Percentiles rank a stretch among this genome's conserved stretches.
These are phyloP conservation scores for Verticillium albo-atrum DNA, from an alignment of 2,329 filamentous ascomycete genomes.

Conservation along the genomic window DNA sequence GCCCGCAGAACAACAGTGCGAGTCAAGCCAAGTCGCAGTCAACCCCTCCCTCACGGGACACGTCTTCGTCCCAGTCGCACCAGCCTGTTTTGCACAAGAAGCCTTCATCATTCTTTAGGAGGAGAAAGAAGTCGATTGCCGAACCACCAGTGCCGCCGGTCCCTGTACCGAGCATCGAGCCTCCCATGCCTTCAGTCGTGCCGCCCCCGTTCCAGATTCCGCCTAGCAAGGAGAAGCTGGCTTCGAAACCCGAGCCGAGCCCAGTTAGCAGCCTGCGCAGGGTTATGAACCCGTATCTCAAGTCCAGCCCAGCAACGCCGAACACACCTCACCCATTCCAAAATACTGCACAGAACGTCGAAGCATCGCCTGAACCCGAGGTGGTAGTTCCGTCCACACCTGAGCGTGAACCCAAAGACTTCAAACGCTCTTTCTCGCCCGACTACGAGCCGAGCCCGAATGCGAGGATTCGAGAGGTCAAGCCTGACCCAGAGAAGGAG, in stretches of 20 bases:
- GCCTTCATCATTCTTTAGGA: slow-evolving; percentile 87
- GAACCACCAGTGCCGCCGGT: slow-evolving; percentile 60
- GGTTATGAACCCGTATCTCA: slow-evolving; percentile 82
- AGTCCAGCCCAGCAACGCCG: slow-evolving; percentile 20
- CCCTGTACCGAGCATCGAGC: slow-evolving; percentile 30
- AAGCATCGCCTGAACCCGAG: slow-evolving; percentile 5
- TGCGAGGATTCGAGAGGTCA: slow-evolving; percentile 65
- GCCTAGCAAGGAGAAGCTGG: slow-evolving; percentile 21
- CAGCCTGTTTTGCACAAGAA: slow-evolving; percentile 72
- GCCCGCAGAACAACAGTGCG: slow-evolving; percentile 36
- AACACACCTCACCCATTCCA: slow-evolving; percentile 6
- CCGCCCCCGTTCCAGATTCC: slow-evolving; percentile 25
- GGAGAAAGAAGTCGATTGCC: slow-evolving; percentile 83
- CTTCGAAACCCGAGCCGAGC: slow-evolving; percentile 42
- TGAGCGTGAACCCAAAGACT: slow-evolving; percentile 24
- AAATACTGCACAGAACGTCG: slow-evolving; percentile 1
- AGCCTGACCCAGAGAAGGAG: slow-evolving; percentile 23
- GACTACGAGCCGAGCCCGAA: slow-evolving; percentile 70
- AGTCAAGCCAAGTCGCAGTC: slow-evolving; percentile 43
- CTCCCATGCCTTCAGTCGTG: slow-evolving; percentile 30
- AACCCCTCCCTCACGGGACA: slow-evolving; percentile 46
- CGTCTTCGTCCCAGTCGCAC: slow-evolving; percentile 36
- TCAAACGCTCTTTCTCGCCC: slow-evolving; percentile 63
- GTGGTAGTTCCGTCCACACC: background rate
- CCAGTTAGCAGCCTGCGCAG: slow-evolving; percentile 77